Conservation (phyloP, 148 eudicot species). For the Polygonum aviculare region DNA sequence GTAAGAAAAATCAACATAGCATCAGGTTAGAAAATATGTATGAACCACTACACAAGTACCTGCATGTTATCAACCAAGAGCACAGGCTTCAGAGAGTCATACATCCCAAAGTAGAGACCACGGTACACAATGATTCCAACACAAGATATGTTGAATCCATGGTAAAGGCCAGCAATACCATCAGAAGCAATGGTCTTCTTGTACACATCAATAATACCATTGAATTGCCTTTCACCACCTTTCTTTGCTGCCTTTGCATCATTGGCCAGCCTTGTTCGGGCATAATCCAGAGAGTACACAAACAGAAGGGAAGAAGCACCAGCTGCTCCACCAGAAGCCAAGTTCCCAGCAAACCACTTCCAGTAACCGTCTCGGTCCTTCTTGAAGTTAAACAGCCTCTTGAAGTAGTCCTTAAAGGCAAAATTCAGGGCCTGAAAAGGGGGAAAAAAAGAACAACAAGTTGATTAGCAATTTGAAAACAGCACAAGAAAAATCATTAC, state of each 20-base stretch:
- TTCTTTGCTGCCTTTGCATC: conserved; percentile 57
- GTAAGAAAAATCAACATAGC: not conserved
- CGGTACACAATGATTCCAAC: conserved; percentile 74
- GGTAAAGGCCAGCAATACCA: conserved; percentile 73
- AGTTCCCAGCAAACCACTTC: conserved; percentile 83
- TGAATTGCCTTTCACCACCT: conserved; percentile 68
- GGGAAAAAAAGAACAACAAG: not conserved
- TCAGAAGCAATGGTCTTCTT: conserved; percentile 57
- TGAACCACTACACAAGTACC: conserved; percentile 22
- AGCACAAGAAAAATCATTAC: too few relatives aligned
- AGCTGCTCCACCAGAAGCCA: conserved; percentile 82
- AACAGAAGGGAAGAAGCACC: conserved; percentile 69
- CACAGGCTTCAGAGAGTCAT: conserved; percentile 70
- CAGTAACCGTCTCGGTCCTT: conserved; percentile 81
- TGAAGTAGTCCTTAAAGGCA: conserved; percentile 76
- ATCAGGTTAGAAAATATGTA: not conserved
- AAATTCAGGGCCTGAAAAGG: conserved; percentile 63
- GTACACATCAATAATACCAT: conserved; percentile 75
- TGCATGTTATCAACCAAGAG: conserved; percentile 45
- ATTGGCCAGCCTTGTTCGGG: conserved; percentile 70
- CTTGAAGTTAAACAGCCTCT: conserved; percentile 65
- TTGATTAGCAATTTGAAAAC: not conserved
- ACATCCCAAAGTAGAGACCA: conserved; percentile 73
- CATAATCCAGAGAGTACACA: conserved; percentile 67
- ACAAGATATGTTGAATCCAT: conserved; percentile 63